Conservation (phyloP, 2,329 filamentous ascomycete species). For the Aspergillus luchuensis region DNA sequence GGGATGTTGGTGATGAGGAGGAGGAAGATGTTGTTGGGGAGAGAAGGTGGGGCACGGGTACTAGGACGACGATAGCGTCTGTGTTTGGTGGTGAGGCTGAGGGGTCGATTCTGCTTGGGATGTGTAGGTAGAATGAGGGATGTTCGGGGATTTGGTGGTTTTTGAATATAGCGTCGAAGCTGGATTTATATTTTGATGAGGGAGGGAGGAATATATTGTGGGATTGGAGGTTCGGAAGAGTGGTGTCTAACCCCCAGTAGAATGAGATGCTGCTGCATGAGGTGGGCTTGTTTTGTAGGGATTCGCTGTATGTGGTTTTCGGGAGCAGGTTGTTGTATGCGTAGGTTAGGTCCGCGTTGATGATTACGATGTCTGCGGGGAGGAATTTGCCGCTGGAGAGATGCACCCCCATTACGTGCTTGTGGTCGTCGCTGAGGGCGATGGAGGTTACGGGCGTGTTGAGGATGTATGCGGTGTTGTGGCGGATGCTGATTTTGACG, state of each 20-base stretch:
- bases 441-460: conserved; percentile 60
- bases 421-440: conserved; percentile 50
- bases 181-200: conserved; percentile 69
- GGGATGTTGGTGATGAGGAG: background rate
- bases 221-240: conserved; percentile 63
- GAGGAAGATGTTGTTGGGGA: background rate
- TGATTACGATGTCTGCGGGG: conserved; percentile 65
- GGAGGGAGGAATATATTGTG: conserved; percentile 72
- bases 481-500: conserved; percentile 62
- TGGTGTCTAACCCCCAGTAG: conserved; percentile 56
- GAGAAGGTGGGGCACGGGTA: conserved; percentile 67
- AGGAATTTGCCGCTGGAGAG: conserved; percentile 48
- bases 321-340: conserved; percentile 72
- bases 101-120: conserved; percentile 69
- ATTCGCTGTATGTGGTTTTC: background rate
- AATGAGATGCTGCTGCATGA: conserved; percentile 76
- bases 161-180: conserved; percentile 76
- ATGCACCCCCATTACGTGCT: background rate
- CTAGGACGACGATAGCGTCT: conserved; percentile 69
- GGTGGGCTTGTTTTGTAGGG: conserved; percentile 39
- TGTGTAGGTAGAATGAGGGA: conserved; percentile 76
- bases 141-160: conserved; percentile 66
- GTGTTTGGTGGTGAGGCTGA: conserved; percentile 66
- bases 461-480: conserved; percentile 65
- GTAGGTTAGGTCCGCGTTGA: conserved; percentile 75